These are phyloP conservation scores for Forsythia viridissima DNA, from an alignment of 257 asterid genomes.

Conservation along the genomic window DNA sequence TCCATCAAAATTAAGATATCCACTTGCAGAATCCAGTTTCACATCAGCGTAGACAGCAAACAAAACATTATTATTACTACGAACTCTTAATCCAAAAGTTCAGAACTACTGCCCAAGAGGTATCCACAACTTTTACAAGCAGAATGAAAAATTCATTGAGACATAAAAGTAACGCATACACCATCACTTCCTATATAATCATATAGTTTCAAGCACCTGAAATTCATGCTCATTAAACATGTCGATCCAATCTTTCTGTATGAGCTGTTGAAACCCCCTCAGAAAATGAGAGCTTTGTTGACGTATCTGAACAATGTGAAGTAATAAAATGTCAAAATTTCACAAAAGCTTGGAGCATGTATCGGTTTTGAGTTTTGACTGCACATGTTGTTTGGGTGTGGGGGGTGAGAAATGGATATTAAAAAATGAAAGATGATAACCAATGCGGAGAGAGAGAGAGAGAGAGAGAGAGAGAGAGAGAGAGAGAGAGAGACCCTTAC, in stretches of 20 bases:
- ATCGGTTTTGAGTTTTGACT: background rate
- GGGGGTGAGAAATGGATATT: conserved; percentile 9
- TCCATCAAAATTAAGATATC: background rate
- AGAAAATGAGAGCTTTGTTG: conserved; percentile 91
- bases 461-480: background rate
- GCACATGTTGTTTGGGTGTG: background rate
- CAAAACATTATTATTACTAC: background rate
- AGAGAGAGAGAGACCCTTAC: background rate
- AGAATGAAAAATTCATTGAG: background rate
- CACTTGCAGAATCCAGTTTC: conserved; percentile 4
- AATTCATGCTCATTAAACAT: conserved; percentile 98
- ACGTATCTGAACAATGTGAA: conserved; percentile 62
- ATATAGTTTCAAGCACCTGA: conserved; percentile 57
- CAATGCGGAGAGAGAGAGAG: background rate
- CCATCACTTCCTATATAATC: background rate
- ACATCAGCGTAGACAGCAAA: background rate
- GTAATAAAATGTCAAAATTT: conserved; percentile 16
- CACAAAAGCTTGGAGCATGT: conserved; percentile 15
- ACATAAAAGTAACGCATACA: background rate
- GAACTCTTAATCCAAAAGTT: background rate
- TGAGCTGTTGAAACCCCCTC: conserved; percentile 92
- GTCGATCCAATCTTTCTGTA: conserved; percentile 89
- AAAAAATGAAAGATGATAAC: background rate
- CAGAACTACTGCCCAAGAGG: conserved; percentile 6
- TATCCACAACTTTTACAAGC: background rate